Evolutionary conservation across 2,329 filamentous ascomycete species (phyloP).

Genomic region (Penicillium thymicola): DNA sequence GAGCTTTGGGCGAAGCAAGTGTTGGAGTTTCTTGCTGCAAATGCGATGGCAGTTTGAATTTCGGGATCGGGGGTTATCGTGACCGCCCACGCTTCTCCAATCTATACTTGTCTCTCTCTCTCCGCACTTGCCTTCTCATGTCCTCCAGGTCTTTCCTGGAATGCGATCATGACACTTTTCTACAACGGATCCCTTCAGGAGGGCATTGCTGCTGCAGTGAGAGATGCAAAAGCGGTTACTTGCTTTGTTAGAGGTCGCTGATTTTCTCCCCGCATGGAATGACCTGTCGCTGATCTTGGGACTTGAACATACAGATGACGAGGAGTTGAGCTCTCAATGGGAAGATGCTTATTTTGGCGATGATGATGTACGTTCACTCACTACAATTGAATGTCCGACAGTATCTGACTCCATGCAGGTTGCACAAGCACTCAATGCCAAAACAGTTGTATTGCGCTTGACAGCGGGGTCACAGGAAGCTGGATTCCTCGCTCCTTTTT

Average conservation of each 20-base stretch:
- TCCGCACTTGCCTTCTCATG: conserved; percentile 11
- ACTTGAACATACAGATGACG: conserved; percentile 55
- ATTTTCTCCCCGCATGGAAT: conserved; percentile 15
- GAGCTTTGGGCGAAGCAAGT: neutral
- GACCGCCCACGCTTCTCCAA: conserved; percentile 27
- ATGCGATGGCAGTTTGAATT: conserved; percentile 13
- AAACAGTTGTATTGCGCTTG: conserved; percentile 69
- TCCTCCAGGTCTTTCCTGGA: neutral
- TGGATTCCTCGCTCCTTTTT: conserved; percentile 76
- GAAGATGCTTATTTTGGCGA: conserved; percentile 63
- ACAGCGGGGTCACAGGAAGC: conserved; percentile 74
- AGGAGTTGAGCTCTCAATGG: conserved; percentile 67
- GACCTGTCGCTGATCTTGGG: conserved; percentile 9
- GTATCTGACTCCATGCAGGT: conserved; percentile 44
- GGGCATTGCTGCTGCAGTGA: conserved; percentile 73
- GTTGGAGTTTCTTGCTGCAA: neutral
- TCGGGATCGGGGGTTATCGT: conserved; percentile 13
- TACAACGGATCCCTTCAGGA: conserved; percentile 75
- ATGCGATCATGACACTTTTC: conserved; percentile 60
- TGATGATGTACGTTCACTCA: conserved; percentile 46
- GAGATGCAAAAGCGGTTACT: conserved; percentile 71
- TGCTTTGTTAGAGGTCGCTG: conserved; percentile 76
- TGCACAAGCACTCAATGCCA: conserved; percentile 54
- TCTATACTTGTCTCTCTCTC: conserved; percentile 17
- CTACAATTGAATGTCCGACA: neutral